A percentile compares a stretch with the other conserved stretches of the same genome.
phyloP scores from a whole-genome alignment of 257 asterid species.

The Nemophila menziesii region DNA sequence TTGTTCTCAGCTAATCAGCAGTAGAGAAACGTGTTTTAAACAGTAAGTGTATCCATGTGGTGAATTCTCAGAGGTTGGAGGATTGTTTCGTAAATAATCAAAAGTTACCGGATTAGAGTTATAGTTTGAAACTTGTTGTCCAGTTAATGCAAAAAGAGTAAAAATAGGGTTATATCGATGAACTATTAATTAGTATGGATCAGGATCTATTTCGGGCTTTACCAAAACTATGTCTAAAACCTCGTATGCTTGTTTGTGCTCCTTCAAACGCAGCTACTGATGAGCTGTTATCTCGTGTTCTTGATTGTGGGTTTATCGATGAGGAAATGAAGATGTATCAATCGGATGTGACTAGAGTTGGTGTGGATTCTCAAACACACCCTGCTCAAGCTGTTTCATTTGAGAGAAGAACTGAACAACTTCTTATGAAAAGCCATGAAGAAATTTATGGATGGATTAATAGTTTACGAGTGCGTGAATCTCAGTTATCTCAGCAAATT shows the following conservation, averaged over 20 bases:
- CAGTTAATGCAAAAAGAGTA: too few relatives aligned
- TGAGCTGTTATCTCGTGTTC: conserved; percentile 92
- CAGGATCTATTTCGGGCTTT: conserved; percentile 91
- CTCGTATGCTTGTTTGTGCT: conserved; percentile 99
- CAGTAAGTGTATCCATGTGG: conserved; percentile 44
- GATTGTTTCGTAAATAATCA: conserved; percentile 45
- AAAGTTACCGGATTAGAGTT: conserved; percentile 51
- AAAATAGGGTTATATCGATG: conserved; percentile 99
- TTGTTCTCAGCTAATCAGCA: conserved; percentile 48
- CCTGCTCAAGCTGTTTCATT: conserved; percentile 99
- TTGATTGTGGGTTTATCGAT: conserved; percentile 96
- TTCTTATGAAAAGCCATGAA: conserved; percentile 70
- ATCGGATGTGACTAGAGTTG: conserved; percentile 95
- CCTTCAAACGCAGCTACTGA: conserved; percentile 99
- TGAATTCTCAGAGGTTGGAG: conserved; percentile 71
- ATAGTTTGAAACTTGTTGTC: conserved; percentile 48
- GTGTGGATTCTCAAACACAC: conserved; percentile 95
- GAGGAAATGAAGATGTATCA: conserved; percentile 98
- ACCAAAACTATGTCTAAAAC: conserved; percentile 97
- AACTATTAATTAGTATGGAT: conserved; percentile 96
- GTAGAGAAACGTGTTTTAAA: conserved; percentile 35
- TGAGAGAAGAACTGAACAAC: conserved; percentile 91
- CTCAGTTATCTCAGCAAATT: conserved; percentile 77
- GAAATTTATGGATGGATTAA: conserved; percentile 91
- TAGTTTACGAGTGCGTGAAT: conserved; percentile 60